Base-by-base conservation (phyloP, 306 rosid genomes). In the Prunus mume region DNA sequence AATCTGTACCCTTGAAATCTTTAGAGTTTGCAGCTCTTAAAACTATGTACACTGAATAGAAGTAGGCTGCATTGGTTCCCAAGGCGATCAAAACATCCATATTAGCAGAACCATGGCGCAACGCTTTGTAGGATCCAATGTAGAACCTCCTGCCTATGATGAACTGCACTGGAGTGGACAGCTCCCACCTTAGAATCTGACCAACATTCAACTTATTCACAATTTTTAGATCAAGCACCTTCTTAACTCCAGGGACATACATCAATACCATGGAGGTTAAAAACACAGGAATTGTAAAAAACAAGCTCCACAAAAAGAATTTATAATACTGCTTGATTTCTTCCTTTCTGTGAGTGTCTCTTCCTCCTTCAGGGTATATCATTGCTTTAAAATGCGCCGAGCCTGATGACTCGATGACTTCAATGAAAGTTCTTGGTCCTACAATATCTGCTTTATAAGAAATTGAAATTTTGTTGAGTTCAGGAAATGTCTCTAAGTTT, bases 1-100 rank as follows among this genome's bases (percentile, higher is more conserved):
- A 91, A 86, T 93, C 98, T 1, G 73, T 84, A 3, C 98, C 98
- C 51, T 76, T 41, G 71, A 93, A 93, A 70, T 81, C 71, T 27
- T 73, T 72, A 15, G 89, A 87, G 22, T 72, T 77, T n/a, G 88
- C 85, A 38, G 96, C 82, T 78, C 96, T 93, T 32, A 79, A 70
- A 18, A 87, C 76, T 25, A 84, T 84, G 78, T 93, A 93, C 9
- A 93, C 90, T 12, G 98, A 93, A 47, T 91, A 93, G 71, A 93
- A 93, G 45, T 93, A 93, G 50, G 98, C 98, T 50, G 96, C 91
- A 76, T 93, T 93, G 78, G 97, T 93, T 73, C 96, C 98, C 51
- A 93, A 77, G 1, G 90, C 91, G 69, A 93, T 88, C 84, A 93
- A 78, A 18, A 93, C 94, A 78, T 93, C 98, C 98, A 93, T 93